A percentile compares a stretch with the other conserved stretches of the same genome.
These are phyloP conservation scores for Cladophialophora exuberans DNA, from an alignment of 2,329 filamentous ascomycete species.

Conservation along the genomic window DNA sequence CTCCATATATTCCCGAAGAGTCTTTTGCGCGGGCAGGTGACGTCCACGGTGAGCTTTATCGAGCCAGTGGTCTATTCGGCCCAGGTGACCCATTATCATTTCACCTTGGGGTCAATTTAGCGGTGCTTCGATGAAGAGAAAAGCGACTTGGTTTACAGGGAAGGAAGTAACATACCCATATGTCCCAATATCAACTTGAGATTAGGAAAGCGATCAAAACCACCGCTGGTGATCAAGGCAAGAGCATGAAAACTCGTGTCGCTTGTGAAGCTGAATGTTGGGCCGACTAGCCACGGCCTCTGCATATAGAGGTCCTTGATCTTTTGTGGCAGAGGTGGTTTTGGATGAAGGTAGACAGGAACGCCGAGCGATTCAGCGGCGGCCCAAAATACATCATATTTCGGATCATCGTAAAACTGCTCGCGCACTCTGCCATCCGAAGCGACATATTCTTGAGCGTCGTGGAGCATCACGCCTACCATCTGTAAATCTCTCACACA, in stretches of 20 bases:
- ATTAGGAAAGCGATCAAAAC: conserved; percentile 15
- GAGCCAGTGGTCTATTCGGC: conserved; percentile 31
- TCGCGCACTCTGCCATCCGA: background rate
- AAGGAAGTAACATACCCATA: conserved; percentile 6
- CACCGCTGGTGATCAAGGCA: conserved; percentile 14
- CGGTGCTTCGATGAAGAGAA: background rate
- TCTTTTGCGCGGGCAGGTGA: conserved; percentile 32
- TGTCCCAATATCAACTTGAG: conserved; percentile 15
- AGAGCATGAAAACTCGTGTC: conserved; percentile 21
- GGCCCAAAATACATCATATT: conserved; percentile 54
- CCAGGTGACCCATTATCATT: conserved; percentile 11
- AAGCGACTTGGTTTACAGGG: background rate
- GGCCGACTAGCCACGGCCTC: conserved; percentile 29
- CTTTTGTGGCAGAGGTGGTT: conserved; percentile 6
- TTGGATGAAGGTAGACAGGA: conserved; percentile 32
- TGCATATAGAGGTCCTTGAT: conserved; percentile 17
- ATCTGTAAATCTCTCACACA: conserved; percentile 49
- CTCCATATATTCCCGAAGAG: conserved; percentile 44
- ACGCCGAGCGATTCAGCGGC: conserved; percentile 21
- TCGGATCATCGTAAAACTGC: conserved; percentile 58
- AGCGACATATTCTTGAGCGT: conserved; percentile 11
- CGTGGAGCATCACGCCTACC: conserved; percentile 21
- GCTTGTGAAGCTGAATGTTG: conserved; percentile 30
- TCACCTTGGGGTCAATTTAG: conserved; percentile 8
- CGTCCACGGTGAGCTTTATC: conserved; percentile 21